Evolutionary conservation across 2,329 filamentous ascomycete species (phyloP).

Genomic region (Calonectria pteridis): DNA sequence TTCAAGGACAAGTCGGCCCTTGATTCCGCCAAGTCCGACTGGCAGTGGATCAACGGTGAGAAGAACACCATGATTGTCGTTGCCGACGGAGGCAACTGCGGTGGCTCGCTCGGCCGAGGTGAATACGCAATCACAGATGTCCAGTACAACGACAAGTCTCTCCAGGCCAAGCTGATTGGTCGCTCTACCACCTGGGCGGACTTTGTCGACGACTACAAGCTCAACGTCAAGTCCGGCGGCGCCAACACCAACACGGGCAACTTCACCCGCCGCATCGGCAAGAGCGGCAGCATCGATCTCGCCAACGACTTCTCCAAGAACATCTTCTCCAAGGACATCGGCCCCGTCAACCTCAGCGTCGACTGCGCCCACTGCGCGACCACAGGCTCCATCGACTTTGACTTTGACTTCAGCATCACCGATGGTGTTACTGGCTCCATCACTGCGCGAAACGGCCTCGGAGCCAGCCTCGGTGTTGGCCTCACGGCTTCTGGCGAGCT

Average conservation of each 20-base stretch:
- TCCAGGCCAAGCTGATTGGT: neutral
- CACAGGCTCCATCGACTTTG: constrained; percentile 12
- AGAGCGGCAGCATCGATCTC: constrained; percentile 3
- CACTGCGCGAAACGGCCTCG: neutral
- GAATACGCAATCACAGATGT: neutral
- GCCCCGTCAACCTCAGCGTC: neutral
- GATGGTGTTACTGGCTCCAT: neutral
- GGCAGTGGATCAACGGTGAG: neutral
- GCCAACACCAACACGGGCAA: neutral
- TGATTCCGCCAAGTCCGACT: neutral
- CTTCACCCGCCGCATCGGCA: neutral
- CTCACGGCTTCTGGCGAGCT: neutral
- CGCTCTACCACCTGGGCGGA: neutral
- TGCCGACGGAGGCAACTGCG: neutral
- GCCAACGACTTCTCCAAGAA: constrained; percentile 14
- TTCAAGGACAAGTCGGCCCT: constrained; percentile 1
- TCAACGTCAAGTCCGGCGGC: neutral
- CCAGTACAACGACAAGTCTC: neutral
- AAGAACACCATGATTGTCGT: neutral
- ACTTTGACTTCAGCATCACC: constrained; percentile 2
- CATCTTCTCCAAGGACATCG: constrained; percentile 7
- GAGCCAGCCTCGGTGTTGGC: neutral
- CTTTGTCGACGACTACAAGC: neutral
- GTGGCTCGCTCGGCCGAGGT: neutral
- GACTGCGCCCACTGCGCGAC: constrained; percentile 15